Conservation (phyloP, 2,329 filamentous ascomycete species). For the Fusarium duplospermum region DNA sequence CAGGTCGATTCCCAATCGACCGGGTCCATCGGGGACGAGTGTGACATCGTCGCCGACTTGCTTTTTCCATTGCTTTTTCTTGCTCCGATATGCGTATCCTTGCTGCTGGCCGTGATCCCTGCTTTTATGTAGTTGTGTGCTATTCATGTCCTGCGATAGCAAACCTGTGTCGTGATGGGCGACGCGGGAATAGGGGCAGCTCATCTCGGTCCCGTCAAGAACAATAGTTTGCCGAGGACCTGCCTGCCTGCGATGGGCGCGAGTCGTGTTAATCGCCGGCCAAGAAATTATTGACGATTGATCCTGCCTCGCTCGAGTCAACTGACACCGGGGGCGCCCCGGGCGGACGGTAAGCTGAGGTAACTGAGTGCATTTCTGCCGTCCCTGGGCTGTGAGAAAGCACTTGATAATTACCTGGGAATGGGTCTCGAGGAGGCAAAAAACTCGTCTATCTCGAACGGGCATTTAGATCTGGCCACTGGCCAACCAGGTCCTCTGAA, state of each 20-base stretch:
- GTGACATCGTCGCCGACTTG: constrained; percentile 3
- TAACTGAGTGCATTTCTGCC: neutral
- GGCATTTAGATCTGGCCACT: constrained; percentile 34
- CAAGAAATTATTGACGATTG: constrained; percentile 10
- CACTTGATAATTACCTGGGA: constrained; percentile 1
- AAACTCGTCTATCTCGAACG: constrained; percentile 38
- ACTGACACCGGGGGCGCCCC: constrained; percentile 3
- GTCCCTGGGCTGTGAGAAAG: constrained; percentile 6
- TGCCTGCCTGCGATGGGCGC: neutral
- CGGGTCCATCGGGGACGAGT: neutral
- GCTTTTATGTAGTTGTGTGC: neutral
- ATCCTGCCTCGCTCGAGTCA: constrained; percentile 6
- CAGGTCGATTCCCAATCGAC: constrained; percentile 8
- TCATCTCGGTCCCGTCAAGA: constrained; percentile 3
- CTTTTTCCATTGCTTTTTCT: constrained; percentile 10
- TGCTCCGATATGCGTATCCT: neutral
- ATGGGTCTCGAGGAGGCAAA: neutral
- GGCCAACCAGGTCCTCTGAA: constrained; percentile 35
- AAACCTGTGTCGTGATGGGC: neutral
- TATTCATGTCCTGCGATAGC: neutral
- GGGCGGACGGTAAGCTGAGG: neutral
- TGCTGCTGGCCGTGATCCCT: constrained; percentile 6
- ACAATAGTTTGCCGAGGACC: neutral
- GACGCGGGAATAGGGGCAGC: neutral
- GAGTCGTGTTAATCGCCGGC: constrained; percentile 9